A percentile compares a stretch with the other conserved stretches of the same genome.
These are phyloP conservation scores for Lepidium sativum DNA, from an alignment of 345 rosid genomes.

Conservation along the genomic window DNA sequence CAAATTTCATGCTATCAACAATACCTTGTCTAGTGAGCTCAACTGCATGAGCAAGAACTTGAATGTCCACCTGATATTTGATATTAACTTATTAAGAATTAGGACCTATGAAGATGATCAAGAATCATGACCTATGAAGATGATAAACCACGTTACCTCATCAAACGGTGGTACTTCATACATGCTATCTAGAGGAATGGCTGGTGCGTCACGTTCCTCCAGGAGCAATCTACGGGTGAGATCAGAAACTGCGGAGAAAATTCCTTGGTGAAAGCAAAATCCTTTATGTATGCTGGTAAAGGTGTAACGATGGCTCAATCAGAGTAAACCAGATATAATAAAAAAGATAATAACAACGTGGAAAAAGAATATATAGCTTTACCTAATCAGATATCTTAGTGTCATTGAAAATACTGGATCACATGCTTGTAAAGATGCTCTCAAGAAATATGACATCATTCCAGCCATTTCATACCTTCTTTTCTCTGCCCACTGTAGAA, in stretches of 20 bases:
- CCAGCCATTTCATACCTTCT: conserved; percentile 93
- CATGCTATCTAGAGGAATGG: conserved; percentile 56
- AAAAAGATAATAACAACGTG: neutral
- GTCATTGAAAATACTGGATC: conserved; percentile 83
- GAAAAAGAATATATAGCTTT: neutral
- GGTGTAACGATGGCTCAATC: conserved; percentile 5
- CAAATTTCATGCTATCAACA: conserved; percentile 86
- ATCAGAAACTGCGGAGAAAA: conserved; percentile 72
- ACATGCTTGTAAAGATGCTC: conserved; percentile 80
- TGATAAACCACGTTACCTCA: conserved; percentile 52
- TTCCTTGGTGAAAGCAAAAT: conserved; percentile 74
- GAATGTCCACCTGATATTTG: conserved; percentile 69
- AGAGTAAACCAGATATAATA: neutral
- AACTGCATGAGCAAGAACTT: conserved; percentile 96
- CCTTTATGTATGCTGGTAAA: conserved; percentile 73
- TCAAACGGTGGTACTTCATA: conserved; percentile 86
- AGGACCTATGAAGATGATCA: neutral
- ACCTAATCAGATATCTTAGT: conserved; percentile 84
- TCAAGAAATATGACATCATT: conserved; percentile 69
- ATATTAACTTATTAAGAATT: conserved; percentile 5
- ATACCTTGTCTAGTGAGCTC: conserved; percentile 95
- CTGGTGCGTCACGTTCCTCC: conserved; percentile 85
- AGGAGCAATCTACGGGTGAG: conserved; percentile 80
- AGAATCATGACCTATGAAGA: no score
- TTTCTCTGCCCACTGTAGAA: conserved; percentile 81